These are phyloP conservation scores for Lophium mytilinum DNA, from an alignment of 495 filamentous ascomycete species.

Conservation along the genomic window DNA sequence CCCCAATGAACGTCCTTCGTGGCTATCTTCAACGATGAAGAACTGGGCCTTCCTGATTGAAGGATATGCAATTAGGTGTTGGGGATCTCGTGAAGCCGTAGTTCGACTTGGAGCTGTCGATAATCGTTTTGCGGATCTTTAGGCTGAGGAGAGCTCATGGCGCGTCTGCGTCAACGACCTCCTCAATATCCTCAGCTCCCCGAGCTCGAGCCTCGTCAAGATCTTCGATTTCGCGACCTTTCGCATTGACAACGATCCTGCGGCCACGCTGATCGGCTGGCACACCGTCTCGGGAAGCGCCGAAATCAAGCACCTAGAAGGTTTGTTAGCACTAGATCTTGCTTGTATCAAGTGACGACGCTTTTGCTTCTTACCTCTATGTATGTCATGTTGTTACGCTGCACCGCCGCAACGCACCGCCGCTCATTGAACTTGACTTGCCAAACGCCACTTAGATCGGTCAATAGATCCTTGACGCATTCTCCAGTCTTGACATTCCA, in stretches of 20 bases:
- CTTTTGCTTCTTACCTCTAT: slow-evolving; percentile 66
- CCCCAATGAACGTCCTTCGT: no score
- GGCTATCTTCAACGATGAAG: no score
- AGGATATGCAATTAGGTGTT: no score
- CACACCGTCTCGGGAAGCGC: slow-evolving; percentile 58
- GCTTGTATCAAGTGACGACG: background rate
- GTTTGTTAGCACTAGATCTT: background rate
- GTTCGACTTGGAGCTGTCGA: no score
- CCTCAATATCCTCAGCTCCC: slow-evolving; percentile 30
- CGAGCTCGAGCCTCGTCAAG: slow-evolving; percentile 53
- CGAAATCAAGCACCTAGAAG: slow-evolving; percentile 47
- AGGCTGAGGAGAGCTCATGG: no score
- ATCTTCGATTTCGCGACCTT: slow-evolving; percentile 29
- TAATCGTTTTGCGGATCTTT: no score
- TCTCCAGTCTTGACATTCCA: slow-evolving; percentile 92
- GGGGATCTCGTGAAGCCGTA: no score
- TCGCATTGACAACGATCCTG: slow-evolving; percentile 67
- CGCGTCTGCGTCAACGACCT: slow-evolving; percentile 16
- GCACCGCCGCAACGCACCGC: slow-evolving; percentile 92
- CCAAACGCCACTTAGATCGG: slow-evolving; percentile 94
- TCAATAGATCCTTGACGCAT: slow-evolving; percentile 88
- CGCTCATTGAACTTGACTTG: slow-evolving; percentile 97
- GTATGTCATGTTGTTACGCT: slow-evolving; percentile 84
- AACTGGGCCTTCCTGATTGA: no score
- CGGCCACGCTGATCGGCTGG: slow-evolving; percentile 58